Percentiles rank a stretch among this genome's conserved stretches.
Evolutionary conservation across 192 early-diverging fungal species (phyloP).

Genomic region (Umbelopsis vinacea): DNA sequence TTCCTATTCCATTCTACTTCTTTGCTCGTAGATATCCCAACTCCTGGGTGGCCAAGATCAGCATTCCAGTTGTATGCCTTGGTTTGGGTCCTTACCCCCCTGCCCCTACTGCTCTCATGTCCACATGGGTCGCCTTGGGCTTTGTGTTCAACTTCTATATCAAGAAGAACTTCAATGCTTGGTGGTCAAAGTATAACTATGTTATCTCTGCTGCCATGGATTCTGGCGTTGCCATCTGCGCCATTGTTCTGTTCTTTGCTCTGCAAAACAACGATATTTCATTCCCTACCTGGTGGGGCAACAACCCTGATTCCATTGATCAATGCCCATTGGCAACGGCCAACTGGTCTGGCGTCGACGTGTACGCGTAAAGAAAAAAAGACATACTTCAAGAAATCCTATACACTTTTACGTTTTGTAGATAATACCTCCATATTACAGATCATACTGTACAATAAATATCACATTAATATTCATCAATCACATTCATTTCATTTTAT

Average conservation of each 20-base stretch:
- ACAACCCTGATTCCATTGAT: constrained; percentile 47
- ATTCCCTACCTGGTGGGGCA: constrained; percentile 60
- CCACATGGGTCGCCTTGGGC: constrained; percentile 50
- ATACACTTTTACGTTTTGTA: not conserved
- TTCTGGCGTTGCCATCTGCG: constrained; percentile 49
- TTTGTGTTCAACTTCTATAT: constrained; percentile 75
- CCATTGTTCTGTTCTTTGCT: constrained; percentile 53
- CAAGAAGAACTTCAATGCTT: constrained; percentile 63
- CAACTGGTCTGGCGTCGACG: constrained; percentile 48
- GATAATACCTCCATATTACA: not conserved
- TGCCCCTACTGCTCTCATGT: constrained; percentile 53
- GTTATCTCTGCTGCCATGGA: constrained; percentile 57
- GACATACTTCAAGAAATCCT: not conserved
- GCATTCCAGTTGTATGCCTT: constrained; percentile 71
- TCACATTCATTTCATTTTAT: not conserved
- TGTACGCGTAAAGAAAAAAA: constrained; percentile 35
- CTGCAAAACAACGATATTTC: constrained; percentile 44
- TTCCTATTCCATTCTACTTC: constrained; percentile 76
- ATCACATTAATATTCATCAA: not conserved
- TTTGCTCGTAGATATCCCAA: constrained; percentile 64
- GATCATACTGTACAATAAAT: constrained; percentile 8
- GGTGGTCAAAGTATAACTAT: constrained; percentile 65
- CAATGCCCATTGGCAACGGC: constrained; percentile 52
- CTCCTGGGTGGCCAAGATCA: constrained; percentile 69
- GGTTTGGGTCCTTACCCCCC: constrained; percentile 66